phyloP scores from a whole-genome alignment of 805 yeast genomes.

The Saccharomycopsis selenospora region DNA sequence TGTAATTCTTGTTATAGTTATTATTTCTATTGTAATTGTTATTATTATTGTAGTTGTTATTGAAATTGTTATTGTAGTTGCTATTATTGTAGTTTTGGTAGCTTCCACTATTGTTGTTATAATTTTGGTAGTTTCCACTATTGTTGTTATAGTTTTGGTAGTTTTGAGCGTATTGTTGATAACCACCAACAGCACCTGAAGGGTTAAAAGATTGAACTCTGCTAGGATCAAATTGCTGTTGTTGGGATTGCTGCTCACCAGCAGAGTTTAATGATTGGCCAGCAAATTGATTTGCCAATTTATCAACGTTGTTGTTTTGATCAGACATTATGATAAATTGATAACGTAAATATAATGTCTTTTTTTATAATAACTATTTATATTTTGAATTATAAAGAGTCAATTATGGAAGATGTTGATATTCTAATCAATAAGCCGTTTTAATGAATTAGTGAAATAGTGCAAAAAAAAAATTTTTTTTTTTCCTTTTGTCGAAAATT shows the following conservation, averaged over 20 bases:
- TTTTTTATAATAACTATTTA: too few species aligned
- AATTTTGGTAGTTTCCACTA: slow-evolving; percentile 7
- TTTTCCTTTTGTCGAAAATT: too few species aligned
- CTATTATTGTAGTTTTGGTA: slow-evolving; percentile 1
- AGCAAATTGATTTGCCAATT: slow-evolving; percentile 20
- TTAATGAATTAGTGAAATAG: too few species aligned
- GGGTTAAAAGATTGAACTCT: slow-evolving; percentile 14
- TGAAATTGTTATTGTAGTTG: background rate
- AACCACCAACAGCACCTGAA: slow-evolving; percentile 2
- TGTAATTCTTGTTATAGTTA: slow-evolving; percentile 4
- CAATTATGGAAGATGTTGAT: too few species aligned
- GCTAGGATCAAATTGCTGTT: slow-evolving; percentile 11
- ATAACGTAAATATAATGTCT: too few species aligned
- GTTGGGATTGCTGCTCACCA: slow-evolving; percentile 5
- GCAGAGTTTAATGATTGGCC: slow-evolving; percentile 11
- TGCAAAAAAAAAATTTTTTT: too few species aligned
- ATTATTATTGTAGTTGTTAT: background rate
- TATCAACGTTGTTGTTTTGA: slow-evolving; percentile 13
- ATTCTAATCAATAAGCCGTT: too few species aligned
- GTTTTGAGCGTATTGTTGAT: slow-evolving; percentile 1
- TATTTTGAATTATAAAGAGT: too few species aligned
- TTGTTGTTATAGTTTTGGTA: background rate
- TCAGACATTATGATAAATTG: slow-evolving; percentile 7
- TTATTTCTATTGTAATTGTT: slow-evolving; percentile 1
- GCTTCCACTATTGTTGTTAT: background rate